Conservation (phyloP, 805 yeast genomes). For the Saturnispora bothae region DNA sequence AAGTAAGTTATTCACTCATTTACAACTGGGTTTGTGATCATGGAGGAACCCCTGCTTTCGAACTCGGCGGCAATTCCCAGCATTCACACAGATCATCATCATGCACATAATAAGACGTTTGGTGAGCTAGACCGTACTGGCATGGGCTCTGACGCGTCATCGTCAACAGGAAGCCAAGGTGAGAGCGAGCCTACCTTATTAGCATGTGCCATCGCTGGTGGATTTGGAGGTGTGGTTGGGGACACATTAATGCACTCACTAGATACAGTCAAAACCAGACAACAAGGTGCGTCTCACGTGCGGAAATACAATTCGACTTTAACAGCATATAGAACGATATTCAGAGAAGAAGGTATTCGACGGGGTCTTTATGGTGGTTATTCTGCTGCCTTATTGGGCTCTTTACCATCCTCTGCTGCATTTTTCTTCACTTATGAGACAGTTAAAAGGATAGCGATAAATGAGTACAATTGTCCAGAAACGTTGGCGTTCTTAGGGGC, state of each 20-base stretch:
- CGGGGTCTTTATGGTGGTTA: slow-evolving; percentile 90
- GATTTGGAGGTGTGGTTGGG: slow-evolving; percentile 88
- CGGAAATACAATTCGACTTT: slow-evolving; percentile 64
- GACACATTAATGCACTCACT: slow-evolving; percentile 91
- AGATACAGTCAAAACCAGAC: slow-evolving; percentile 94
- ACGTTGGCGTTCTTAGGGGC: slow-evolving; percentile 72
- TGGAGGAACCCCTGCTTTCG: slow-evolving; percentile 1
- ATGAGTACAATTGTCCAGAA: slow-evolving; percentile 57
- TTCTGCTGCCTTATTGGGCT: slow-evolving; percentile 83
- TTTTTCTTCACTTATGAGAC: slow-evolving; percentile 87
- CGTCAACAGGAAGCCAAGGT: neutral
- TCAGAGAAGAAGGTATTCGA: slow-evolving; percentile 71
- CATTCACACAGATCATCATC: neutral
- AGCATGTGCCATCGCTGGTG: slow-evolving; percentile 78
- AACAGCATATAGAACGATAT: slow-evolving; percentile 66
- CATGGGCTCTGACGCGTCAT: neutral
- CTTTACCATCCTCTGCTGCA: slow-evolving; percentile 89
- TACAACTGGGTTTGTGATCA: neutral
- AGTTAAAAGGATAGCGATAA: slow-evolving; percentile 60
- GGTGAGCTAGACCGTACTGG: too few relatives aligned
- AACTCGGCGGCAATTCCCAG: neutral
- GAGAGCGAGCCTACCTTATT: slow-evolving; percentile 32
- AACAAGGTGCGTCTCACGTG: slow-evolving; percentile 79
- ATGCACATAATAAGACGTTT: neutral
- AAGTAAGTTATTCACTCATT: neutral